Evolutionary conservation across 2,329 filamentous ascomycete genomes (phyloP).

Genomic region (Orbilia oligospora): DNA sequence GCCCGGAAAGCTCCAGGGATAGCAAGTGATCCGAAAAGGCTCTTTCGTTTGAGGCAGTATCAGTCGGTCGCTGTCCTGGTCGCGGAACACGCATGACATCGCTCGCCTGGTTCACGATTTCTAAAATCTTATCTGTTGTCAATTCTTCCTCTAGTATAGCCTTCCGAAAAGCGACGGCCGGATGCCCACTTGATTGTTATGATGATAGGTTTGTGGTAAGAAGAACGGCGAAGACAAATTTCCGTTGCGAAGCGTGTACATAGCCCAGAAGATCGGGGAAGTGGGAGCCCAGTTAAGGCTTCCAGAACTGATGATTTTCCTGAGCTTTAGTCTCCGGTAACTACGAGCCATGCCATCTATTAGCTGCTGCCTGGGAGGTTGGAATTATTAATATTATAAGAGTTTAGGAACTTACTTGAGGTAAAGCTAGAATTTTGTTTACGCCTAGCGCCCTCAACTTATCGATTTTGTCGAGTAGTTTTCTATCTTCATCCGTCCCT

Average conservation of each 20-base stretch:
- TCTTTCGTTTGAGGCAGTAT: neutral
- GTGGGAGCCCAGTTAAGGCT: constrained; percentile 66
- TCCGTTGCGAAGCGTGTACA: constrained; percentile 70
- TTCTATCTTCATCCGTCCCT: constrained; percentile 32
- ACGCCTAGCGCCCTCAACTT: constrained; percentile 36
- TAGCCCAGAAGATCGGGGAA: constrained; percentile 67
- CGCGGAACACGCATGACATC: constrained; percentile 42
- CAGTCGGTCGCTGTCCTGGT: constrained; percentile 10
- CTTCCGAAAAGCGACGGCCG: constrained; percentile 20
- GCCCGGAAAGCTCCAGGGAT: constrained; percentile 37
- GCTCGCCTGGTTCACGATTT: constrained; percentile 44
- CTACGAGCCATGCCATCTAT: constrained; percentile 65
- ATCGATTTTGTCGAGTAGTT: constrained; percentile 46
- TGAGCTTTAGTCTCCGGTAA: constrained; percentile 68
- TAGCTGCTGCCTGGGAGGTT: neutral
- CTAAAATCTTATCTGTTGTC: constrained; percentile 31
- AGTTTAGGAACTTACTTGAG: constrained; percentile 14
- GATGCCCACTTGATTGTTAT: constrained; percentile 51
- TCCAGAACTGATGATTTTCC: constrained; percentile 66
- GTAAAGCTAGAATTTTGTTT: constrained; percentile 36
- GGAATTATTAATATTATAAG: neutral
- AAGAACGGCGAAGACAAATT: constrained; percentile 68
- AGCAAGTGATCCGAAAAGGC: constrained; percentile 42
- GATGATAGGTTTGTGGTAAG: constrained; percentile 63
- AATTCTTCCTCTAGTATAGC: constrained; percentile 50